Evolutionary conservation across 2,329 filamentous ascomycete species (phyloP), one percentile per base, ranked within the genome.

Genomic region (Fusarium sp.): DNA sequence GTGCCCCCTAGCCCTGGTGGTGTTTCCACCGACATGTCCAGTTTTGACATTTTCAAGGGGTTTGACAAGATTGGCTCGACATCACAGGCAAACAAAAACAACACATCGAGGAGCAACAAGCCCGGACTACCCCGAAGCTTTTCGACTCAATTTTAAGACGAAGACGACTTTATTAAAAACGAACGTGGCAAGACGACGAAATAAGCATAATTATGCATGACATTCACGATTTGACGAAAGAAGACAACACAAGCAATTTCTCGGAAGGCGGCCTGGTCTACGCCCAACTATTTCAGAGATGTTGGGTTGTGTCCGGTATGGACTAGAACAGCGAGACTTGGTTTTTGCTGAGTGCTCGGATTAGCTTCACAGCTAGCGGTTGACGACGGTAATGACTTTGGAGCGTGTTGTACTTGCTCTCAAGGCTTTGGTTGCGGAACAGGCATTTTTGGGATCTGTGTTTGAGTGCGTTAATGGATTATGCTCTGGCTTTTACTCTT

Each of bases 11-110:
- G 88, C 10, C 86, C 88, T 16, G 72, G 83, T 1, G 86, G 89
- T 38, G 82, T 83, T 5, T 84, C 88, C 62, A 53, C 34, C 6
- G 89, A 90, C 45, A 84, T 83, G 63, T 81, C 86, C 16, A 88
- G 87, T 3, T 85, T 94, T 53, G 92, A 94, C 74, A 90, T 94
- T 70, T 86, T 92, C 47, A 90, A 92, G 76, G 91, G 91, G 12
- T 94, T 94, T 74, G 88, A 91, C 77, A 92, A 90, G 81, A 94
- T 94, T 77, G 91, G 91, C 49, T 82, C 83, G 47, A 83, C 77
- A 69, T 76, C 77, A 30, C 77, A 81, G 67, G 59, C 24, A 25
- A 61, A 66, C 25, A 66, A 57, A 16, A 45, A 74, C 24, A 77
- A 73, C 43, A 44, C 45, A 20, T 66, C 75, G 34, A 74, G 74